Conservation (phyloP, 2,329 filamentous ascomycete genomes). For the Trichoderma harzianum region DNA sequence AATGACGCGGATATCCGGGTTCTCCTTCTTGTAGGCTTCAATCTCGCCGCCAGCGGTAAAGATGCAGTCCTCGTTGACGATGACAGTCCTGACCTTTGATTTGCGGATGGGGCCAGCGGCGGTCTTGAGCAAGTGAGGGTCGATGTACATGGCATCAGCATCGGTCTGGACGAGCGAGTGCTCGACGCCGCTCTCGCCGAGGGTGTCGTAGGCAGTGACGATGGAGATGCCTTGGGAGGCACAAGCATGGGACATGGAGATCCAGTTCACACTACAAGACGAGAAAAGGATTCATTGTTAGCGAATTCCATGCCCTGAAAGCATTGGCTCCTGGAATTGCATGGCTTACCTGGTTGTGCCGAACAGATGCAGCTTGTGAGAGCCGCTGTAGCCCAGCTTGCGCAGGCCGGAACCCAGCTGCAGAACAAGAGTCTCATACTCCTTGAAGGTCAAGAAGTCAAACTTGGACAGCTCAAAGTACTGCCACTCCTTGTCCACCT, state of each 20-base stretch:
- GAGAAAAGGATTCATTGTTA: not conserved
- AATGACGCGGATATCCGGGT: constrained; percentile 52
- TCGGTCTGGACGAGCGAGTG: constrained; percentile 82
- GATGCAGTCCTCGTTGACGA: constrained; percentile 59
- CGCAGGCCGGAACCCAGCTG: constrained; percentile 70
- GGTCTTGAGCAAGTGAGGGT: constrained; percentile 71
- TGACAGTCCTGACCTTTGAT: constrained; percentile 54
- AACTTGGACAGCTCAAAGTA: constrained; percentile 82
- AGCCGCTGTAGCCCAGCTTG: constrained; percentile 65
- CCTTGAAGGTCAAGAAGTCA: constrained; percentile 71
- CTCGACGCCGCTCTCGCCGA: constrained; percentile 78
- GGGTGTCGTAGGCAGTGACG: constrained; percentile 91
- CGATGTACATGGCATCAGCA: constrained; percentile 80
- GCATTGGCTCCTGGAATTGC: not conserved
- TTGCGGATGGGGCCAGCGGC: constrained; percentile 55
- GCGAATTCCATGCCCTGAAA: not conserved
- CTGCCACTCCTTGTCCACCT: constrained; percentile 88
- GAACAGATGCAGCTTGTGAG: constrained; percentile 74
- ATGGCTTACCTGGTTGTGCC: constrained; percentile 68
- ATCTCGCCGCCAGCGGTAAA: constrained; percentile 51
- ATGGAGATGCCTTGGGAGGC: constrained; percentile 84
- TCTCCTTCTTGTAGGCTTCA: constrained; percentile 53
- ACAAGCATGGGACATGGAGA: constrained; percentile 73
- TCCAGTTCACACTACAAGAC: constrained; percentile 67
- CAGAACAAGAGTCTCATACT: constrained; percentile 70